These are phyloP conservation scores for Bretschneidera sinensis DNA, from an alignment of 345 rosid species.

Conservation along the genomic window DNA sequence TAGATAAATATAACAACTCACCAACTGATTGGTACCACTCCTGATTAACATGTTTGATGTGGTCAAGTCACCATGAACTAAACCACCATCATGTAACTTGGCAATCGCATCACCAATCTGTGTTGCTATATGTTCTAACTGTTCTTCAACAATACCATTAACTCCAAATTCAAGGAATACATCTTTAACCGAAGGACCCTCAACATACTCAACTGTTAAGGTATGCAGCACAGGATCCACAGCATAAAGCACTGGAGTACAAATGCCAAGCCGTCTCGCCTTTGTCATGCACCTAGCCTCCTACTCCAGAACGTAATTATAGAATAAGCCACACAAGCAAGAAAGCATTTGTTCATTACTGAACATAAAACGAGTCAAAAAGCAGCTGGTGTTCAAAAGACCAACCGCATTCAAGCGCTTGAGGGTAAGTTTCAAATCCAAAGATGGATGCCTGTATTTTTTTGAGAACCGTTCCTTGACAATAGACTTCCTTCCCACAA, in stretches of 20 bases:
- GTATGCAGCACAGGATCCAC: constrained; percentile 69
- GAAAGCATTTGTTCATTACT: not conserved
- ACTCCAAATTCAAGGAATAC: constrained; percentile 69
- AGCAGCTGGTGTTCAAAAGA: constrained; percentile 6
- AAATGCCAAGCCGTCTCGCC: constrained; percentile 83
- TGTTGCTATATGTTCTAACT: constrained; percentile 56
- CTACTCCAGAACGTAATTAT: constrained; percentile 30
- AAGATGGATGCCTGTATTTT: constrained; percentile 86
- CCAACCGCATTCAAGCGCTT: constrained; percentile 88
- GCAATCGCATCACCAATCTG: constrained; percentile 90
- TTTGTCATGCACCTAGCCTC: constrained; percentile 97
- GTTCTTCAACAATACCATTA: constrained; percentile 60
- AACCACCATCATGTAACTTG: constrained; percentile 94
- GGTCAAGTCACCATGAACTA: constrained; percentile 93
- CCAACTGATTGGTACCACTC: constrained; percentile 62
- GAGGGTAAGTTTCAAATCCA: constrained; percentile 79
- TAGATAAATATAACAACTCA: constrained; percentile 22
- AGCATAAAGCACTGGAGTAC: constrained; percentile 70
- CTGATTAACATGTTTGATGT: constrained; percentile 86
- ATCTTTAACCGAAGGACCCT: constrained; percentile 80
- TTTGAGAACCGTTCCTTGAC: constrained; percentile 92
- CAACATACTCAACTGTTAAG: constrained; percentile 78
- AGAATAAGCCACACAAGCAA: constrained; percentile 3
- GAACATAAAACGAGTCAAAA: not conserved
- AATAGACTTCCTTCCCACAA: constrained; percentile 67